Evolutionary conservation across 495 filamentous ascomycete species (phyloP).

Genomic region (Ramalina peruviana): DNA sequence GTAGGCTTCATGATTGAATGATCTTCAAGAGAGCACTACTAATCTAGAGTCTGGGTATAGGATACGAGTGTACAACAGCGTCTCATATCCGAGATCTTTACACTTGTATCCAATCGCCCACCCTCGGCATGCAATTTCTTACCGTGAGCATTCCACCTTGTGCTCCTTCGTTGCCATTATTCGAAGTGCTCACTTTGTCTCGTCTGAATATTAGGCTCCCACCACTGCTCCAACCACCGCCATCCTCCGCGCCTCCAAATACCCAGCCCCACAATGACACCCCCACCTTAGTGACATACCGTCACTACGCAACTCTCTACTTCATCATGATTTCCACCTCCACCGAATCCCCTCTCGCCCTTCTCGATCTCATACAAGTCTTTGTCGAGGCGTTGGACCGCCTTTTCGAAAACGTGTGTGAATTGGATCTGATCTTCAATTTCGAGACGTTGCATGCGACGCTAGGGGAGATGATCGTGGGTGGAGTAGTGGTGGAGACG

Average conservation of each 20-base stretch:
- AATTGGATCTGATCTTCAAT: slow-evolving; percentile 95
- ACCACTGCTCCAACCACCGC: slow-evolving; percentile 49
- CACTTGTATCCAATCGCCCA: slow-evolving; percentile 82
- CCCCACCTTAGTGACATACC: slow-evolving; percentile 93
- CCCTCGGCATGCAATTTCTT: slow-evolving; percentile 93
- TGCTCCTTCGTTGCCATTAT: neutral
- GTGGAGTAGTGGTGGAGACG: slow-evolving; percentile 92
- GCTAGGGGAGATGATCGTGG: slow-evolving; percentile 88
- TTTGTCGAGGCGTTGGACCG: slow-evolving; percentile 92
- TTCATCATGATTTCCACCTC: slow-evolving; percentile 98
- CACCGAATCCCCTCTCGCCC: slow-evolving; percentile 85
- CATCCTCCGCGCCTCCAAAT: slow-evolving; percentile 36
- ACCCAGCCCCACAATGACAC: slow-evolving; percentile 60
- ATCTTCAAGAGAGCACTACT: slow-evolving; percentile 4
- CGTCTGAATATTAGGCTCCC: slow-evolving; percentile 31
- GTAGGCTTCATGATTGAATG: slow-evolving; percentile 32
- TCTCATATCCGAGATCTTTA: slow-evolving; percentile 93
- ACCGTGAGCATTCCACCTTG: slow-evolving; percentile 28
- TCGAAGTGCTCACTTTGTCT: neutral
- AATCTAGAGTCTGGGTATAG: slow-evolving; percentile 30
- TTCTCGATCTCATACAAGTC: slow-evolving; percentile 94
- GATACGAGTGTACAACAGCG: slow-evolving; percentile 92
- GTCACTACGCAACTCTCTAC: slow-evolving; percentile 93
- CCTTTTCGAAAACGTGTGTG: slow-evolving; percentile 96
- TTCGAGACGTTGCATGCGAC: slow-evolving; percentile 92